Conservation (phyloP, 2,329 filamentous ascomycete species). For the Davidsoniella virescens region DNA sequence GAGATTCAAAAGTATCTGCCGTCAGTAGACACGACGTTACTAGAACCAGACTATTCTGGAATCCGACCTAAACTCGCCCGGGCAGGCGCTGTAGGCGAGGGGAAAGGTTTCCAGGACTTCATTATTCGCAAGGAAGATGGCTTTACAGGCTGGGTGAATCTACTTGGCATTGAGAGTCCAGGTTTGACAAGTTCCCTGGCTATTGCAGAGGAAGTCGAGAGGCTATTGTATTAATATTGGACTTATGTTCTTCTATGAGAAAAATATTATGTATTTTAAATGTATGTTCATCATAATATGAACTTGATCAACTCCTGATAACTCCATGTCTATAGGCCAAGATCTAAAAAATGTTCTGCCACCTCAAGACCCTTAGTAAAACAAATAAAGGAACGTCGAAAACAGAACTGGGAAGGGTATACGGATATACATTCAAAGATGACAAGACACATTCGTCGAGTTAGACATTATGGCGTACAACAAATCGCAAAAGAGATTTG, state of each 20-base stretch:
- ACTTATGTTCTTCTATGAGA: not conserved
- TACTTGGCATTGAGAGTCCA: constrained; percentile 86
- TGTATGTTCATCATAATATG: no score
- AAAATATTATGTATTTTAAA: no score
- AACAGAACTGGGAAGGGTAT: no score
- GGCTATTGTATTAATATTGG: constrained; percentile 28
- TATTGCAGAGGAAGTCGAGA: constrained; percentile 60
- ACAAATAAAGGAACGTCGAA: no score
- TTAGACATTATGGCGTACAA: no score
- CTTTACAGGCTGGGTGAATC: constrained; percentile 68
- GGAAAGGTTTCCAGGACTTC: constrained; percentile 68
- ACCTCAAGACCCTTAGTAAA: no score
- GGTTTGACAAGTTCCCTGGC: constrained; percentile 77
- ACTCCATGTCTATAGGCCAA: no score
- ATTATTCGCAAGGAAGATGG: constrained; percentile 62
- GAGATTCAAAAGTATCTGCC: constrained; percentile 74
- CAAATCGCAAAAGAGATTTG: no score
- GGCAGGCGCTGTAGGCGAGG: constrained; percentile 42
- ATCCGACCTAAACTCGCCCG: constrained; percentile 69
- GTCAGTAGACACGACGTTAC: constrained; percentile 43
- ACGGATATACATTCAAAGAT: no score
- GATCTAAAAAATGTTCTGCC: no score
- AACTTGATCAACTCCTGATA: no score
- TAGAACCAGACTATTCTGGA: constrained; percentile 75
- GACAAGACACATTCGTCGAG: no score